Evolutionary conservation across 306 rosid species (phyloP).

Genomic region (Cucurbita ficifolia): DNA sequence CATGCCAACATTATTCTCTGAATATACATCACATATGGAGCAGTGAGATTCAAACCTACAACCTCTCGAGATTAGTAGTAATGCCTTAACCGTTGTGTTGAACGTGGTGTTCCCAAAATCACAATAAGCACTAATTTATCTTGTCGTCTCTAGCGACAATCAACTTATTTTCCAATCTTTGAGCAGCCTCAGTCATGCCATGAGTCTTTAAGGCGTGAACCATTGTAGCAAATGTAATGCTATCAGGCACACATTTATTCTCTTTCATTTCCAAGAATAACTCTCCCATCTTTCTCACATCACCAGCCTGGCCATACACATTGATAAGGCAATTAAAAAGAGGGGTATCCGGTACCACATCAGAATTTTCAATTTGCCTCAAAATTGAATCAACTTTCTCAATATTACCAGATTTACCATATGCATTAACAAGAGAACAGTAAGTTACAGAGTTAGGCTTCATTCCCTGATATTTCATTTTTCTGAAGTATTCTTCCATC

Average conservation of each 20-base stretch:
- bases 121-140: conserved; percentile 2
- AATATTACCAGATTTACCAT: conserved; percentile 39
- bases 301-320: conserved; percentile 58
- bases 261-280: conserved; percentile 59
- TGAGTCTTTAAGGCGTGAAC: conserved; percentile 45
- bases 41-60: not conserved
- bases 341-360: conserved; percentile 63
- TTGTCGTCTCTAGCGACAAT: conserved; percentile 16
- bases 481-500: conserved; percentile 54
- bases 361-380: conserved; percentile 71
- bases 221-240: conserved; percentile 52
- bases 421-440: conserved; percentile 74
- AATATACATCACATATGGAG: not conserved
- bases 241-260: conserved; percentile 51
- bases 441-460: conserved; percentile 74
- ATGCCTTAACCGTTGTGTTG: not conserved
- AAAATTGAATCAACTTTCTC: conserved; percentile 55
- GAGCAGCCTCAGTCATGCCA: conserved; percentile 66
- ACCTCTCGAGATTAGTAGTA: not conserved
- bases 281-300: conserved; percentile 45
- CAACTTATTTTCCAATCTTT: conserved; percentile 36
- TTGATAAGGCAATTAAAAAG: conserved; percentile 62
- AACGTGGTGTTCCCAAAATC: not conserved
- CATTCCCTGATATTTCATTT: conserved; percentile 69
- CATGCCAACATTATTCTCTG: not conserved